phyloP scores from a whole-genome alignment of 345 rosid species.

The Populus ilicifolia region DNA sequence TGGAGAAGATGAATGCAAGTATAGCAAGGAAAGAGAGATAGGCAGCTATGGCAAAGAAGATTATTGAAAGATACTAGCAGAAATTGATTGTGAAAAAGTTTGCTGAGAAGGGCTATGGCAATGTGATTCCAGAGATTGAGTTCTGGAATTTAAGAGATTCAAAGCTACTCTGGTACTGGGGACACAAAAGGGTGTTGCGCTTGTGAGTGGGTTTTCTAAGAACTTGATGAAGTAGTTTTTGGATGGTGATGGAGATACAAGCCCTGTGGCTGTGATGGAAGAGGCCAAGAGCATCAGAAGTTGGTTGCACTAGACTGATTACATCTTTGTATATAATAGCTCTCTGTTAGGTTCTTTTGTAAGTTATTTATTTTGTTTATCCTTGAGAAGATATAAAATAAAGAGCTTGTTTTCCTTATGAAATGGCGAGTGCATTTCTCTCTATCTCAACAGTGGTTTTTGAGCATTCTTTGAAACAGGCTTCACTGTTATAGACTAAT shows the following conservation, averaged over 20 bases:
- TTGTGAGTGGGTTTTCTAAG: constrained; percentile 66
- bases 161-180: constrained; percentile 42
- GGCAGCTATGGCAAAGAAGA: neutral
- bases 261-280: constrained; percentile 41
- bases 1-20: neutral
- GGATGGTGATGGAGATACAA: constrained; percentile 34
- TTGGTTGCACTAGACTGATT: constrained; percentile 40
- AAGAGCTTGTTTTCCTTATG: no score
- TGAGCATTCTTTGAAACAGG: no score
- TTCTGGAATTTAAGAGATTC: constrained; percentile 67
- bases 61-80: no score
- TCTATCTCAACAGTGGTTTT: no score
- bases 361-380: no score
- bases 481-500: no score
- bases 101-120: constrained; percentile 41
- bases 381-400: no score
- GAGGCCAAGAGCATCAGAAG: constrained; percentile 36
- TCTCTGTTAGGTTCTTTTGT: no score
- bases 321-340: neutral
- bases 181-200: constrained; percentile 41
- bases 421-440: no score
- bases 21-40: neutral
- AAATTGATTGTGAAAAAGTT: constrained; percentile 28
- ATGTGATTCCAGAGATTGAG: constrained; percentile 48
- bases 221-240: constrained; percentile 54